These are phyloP conservation scores for Solanum tacnaense DNA, from an alignment of 257 asterid genomes.

Conservation along the genomic window DNA sequence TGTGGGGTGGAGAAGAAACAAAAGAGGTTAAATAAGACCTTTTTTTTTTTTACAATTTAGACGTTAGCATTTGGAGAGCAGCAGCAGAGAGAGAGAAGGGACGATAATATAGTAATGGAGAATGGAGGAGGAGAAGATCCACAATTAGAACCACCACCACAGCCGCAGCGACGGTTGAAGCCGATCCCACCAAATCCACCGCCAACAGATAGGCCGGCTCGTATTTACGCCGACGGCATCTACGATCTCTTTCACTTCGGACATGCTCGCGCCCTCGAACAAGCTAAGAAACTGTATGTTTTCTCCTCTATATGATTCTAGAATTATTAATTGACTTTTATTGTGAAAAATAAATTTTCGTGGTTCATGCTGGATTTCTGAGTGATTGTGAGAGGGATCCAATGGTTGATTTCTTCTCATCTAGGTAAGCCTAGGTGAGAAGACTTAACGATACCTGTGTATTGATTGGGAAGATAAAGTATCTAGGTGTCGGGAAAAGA, in stretches of 20 bases:
- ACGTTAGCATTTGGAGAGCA: neutral
- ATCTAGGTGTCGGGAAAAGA: neutral
- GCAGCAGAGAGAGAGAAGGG: neutral
- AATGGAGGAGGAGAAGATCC: slow-evolving; percentile 1
- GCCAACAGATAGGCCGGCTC: slow-evolving; percentile 57
- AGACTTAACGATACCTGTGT: neutral
- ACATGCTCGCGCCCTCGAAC: slow-evolving; percentile 98
- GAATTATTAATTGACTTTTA: neutral
- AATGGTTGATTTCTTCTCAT: neutral
- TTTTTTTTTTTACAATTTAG: no score
- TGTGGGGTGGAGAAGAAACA: neutral
- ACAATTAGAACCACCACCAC: neutral
- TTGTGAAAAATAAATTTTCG: neutral
- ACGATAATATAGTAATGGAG: neutral
- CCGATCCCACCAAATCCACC: slow-evolving; percentile 16
- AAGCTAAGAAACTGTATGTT: slow-evolving; percentile 67
- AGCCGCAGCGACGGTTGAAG: neutral
- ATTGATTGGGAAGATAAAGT: no score
- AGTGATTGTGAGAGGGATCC: neutral
- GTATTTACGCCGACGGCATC: slow-evolving; percentile 94
- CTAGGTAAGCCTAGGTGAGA: neutral
- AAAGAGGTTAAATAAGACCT: neutral
- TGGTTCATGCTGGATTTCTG: no score
- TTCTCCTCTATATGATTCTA: neutral
- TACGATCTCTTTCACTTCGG: slow-evolving; percentile 99